Evolutionary conservation across 192 early-diverging fungal genomes (phyloP), one percentile per base, ranked within the genome.

Genomic region (Endogone sp.): DNA sequence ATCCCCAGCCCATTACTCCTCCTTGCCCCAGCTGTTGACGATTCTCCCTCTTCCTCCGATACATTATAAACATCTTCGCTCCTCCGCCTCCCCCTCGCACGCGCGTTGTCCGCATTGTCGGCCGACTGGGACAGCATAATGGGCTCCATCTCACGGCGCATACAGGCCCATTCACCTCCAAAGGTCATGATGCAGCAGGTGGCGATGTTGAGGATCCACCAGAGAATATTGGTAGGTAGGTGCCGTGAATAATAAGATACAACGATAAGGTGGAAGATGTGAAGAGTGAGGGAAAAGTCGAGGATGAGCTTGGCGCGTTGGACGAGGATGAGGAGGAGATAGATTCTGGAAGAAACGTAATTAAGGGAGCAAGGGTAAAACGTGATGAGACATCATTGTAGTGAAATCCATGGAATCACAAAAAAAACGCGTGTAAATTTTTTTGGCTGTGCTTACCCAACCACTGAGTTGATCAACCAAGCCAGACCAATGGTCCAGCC

Each of bases 121-220:
- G n/a, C n/a, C n/a, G n/a, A n/a, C n/a, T n/a, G n/a, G 24, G 62
- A 64, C 58, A 84, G 67, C 26, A 79, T 65, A 60, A 94, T 92
- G 2, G 93, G 93, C 69, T 91, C 85, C 86, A 94, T 84, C 68
- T 94, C 93, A 69, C 80, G 71, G 61, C 84, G 84, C 88, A 92
- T 91, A 69, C 93, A 94, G 59, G 91, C 83, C 72, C 91, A 86
- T 72, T 94, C 92, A 21, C 89, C 91, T 8, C 91, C 92, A 59
- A 93, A 71, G 9, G 89, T 83, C 83, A 92, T 88, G 44, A 89
- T 80, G 0, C 74, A 68, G 10, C 81, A 69, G 2, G 85, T 82
- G 11, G 78, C 67, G 11, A 82, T 29, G 55, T 89, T 81, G 16
- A 84, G 60, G 16, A 85, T 49, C 90, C 91, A 94, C 91, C 91